Percentiles rank a stretch among this genome's conserved stretches.
Conservation (phyloP, 1,284 basidiomycete species). For the Tilletia horrida region DNA sequence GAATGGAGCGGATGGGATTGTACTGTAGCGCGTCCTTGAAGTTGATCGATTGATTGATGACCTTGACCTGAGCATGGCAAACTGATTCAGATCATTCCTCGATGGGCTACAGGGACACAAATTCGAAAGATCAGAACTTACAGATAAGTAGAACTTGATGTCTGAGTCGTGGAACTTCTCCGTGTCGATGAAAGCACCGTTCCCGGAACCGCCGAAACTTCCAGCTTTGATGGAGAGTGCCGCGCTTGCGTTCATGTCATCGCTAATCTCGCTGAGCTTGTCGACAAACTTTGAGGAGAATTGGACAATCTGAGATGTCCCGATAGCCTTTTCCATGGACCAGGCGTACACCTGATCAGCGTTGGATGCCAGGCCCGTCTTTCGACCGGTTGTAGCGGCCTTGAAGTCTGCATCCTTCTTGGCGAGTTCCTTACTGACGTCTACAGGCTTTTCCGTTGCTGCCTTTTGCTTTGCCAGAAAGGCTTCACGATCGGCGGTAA, state of each 20-base stretch:
- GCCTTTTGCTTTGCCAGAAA: background rate
- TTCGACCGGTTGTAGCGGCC: background rate
- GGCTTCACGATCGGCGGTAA: background rate
- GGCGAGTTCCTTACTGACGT: background rate
- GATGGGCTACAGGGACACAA: no score
- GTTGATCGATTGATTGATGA: slow-evolving; percentile 13
- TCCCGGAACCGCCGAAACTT: slow-evolving; percentile 2
- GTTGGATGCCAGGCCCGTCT: no score
- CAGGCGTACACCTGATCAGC: background rate
- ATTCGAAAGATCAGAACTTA: background rate
- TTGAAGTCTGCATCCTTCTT: slow-evolving; percentile 6
- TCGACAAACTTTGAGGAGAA: slow-evolving; percentile 12
- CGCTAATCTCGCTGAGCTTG: slow-evolving; percentile 16
- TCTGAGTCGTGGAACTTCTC: slow-evolving; percentile 15
- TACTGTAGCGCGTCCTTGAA: slow-evolving; percentile 19
- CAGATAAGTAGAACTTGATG: slow-evolving; percentile 15
- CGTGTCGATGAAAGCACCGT: slow-evolving; percentile 15
- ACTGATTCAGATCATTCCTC: background rate
- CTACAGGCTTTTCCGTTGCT: background rate
- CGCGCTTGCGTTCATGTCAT: slow-evolving; percentile 15
- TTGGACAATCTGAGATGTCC: slow-evolving; percentile 20
- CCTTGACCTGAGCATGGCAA: background rate
- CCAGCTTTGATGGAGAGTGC: slow-evolving; percentile 16
- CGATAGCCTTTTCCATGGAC: slow-evolving; percentile 13
- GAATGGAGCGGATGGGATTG: slow-evolving; percentile 14